Evolutionary conservation across 805 yeast genomes (phyloP).

Genomic region (Blastobotrys muscicola): DNA sequence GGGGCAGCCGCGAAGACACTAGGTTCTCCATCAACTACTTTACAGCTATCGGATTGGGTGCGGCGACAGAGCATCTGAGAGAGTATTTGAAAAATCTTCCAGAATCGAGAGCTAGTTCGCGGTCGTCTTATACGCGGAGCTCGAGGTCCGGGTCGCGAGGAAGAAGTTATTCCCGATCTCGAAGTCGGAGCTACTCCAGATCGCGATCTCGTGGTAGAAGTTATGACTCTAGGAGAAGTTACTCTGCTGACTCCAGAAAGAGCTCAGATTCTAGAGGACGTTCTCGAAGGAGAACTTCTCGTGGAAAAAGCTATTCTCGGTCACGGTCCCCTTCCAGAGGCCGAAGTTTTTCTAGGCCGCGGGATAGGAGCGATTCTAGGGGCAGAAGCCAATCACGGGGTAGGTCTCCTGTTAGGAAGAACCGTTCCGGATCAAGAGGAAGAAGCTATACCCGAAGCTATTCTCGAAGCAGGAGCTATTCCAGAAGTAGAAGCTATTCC

Average conservation of each 20-base stretch:
- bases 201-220: not conserved
- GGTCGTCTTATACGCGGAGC: slow-evolving; percentile 14
- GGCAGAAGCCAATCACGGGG: slow-evolving; percentile 8
- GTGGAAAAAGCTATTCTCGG: slow-evolving; percentile 11
- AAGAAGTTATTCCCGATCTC: slow-evolving; percentile 18
- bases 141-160: slow-evolving; percentile 12
- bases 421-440: slow-evolving; percentile 3
- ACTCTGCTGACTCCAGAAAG: slow-evolving; percentile 6
- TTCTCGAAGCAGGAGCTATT: slow-evolving; percentile 12
- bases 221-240: not conserved
- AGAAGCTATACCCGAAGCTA: slow-evolving; percentile 8
- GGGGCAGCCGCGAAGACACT: slow-evolving; percentile 25
- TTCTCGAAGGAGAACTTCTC: slow-evolving; percentile 10
- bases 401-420: no score
- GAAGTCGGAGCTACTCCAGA: not conserved
- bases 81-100: slow-evolving; percentile 28
- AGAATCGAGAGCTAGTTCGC: slow-evolving; percentile 16
- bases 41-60: slow-evolving; percentile 86
- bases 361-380: slow-evolving; percentile 8
- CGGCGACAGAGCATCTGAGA: slow-evolving; percentile 76
- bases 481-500: slow-evolving; percentile 10
- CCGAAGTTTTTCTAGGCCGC: slow-evolving; percentile 5
- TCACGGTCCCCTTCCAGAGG: slow-evolving; percentile 10
- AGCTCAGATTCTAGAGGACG: slow-evolving; percentile 13
- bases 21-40: slow-evolving; percentile 81